phyloP scores from a whole-genome alignment of 495 filamentous ascomycete genomes.

The Neurospora discreta region DNA sequence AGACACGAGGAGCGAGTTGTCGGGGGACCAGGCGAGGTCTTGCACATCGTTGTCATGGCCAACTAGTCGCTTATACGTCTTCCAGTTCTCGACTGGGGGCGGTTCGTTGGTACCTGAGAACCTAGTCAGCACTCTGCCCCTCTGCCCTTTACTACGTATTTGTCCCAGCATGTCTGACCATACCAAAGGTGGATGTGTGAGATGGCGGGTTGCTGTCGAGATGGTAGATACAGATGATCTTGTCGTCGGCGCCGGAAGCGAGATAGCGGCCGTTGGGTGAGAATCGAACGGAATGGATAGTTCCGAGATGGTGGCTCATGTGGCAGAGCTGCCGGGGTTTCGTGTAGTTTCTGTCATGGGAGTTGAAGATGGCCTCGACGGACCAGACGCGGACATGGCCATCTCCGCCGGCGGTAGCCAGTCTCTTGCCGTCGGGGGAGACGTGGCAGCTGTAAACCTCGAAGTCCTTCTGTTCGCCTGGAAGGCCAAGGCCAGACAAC shows the following conservation, averaged over 20 bases:
- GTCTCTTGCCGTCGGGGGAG: conserved; percentile 79
- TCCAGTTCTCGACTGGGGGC: conserved; percentile 93
- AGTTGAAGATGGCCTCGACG: conserved; percentile 79
- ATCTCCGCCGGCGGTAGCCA: conserved; percentile 94
- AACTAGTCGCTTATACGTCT: conserved; percentile 80
- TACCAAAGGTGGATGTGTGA: conserved; percentile 65
- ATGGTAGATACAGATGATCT: conserved; percentile 93
- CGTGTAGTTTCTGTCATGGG: conserved; percentile 51
- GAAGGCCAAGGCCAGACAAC: conserved; percentile 9
- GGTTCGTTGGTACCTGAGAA: conserved; percentile 71
- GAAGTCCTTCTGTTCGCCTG: conserved; percentile 91
- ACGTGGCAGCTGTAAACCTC: conserved; percentile 97
- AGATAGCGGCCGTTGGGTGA: conserved; percentile 87
- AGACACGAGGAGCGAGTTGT: conserved; percentile 90
- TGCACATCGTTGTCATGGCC: conserved; percentile 99
- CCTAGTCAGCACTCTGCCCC: conserved; percentile 13
- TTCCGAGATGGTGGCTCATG: conserved; percentile 95
- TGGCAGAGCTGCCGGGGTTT: conserved; percentile 92
- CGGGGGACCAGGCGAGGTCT: conserved; percentile 93
- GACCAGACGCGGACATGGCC: conserved; percentile 97
- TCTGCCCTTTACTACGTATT: neutral
- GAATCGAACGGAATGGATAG: conserved; percentile 93
- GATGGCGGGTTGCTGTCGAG: conserved; percentile 73
- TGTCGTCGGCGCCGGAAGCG: conserved; percentile 94
- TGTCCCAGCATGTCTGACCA: conserved; percentile 8